These are phyloP conservation scores for Trichoderma sp. DNA, from an alignment of 2,329 filamentous ascomycete genomes.

Conservation along the genomic window DNA sequence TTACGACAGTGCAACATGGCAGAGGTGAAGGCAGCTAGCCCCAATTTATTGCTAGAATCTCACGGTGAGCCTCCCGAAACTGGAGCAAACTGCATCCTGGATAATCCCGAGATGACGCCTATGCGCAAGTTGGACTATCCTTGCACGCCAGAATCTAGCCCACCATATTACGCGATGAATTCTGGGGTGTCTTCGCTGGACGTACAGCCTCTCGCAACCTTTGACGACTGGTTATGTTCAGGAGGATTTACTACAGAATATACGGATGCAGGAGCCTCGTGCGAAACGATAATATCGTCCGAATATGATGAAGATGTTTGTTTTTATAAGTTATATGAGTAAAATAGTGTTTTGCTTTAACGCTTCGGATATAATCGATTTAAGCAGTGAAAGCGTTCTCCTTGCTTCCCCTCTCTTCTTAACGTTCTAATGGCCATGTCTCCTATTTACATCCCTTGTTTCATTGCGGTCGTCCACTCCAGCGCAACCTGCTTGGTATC, in stretches of 20 bases:
- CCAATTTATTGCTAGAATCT: not conserved
- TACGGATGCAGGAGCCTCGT: not conserved
- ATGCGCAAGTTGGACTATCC: not conserved
- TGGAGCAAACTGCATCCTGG: not conserved
- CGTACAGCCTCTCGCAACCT: constrained; percentile 28
- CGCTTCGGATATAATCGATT: not conserved
- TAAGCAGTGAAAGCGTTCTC: not conserved
- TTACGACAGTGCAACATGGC: not conserved
- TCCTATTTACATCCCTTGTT: not conserved
- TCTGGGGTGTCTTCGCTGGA: not conserved
- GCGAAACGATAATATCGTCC: not conserved
- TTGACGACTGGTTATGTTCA: constrained; percentile 33
- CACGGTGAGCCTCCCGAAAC: not conserved
- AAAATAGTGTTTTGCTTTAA: constrained; percentile 16
- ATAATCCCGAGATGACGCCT: not conserved
- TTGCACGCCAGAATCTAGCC: not conserved
- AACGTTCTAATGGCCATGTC: not conserved
- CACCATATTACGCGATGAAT: not conserved
- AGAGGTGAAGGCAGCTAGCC: not conserved
- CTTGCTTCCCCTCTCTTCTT: not conserved
- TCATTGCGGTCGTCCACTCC: not conserved
- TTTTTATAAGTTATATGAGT: not conserved
- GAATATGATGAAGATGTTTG: not conserved
- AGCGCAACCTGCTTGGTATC: constrained; percentile 2
- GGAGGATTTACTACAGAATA: not conserved